Evolutionary conservation across 148 eudicot genomes (phyloP), one percentile per base, ranked within the genome.

Genomic region (Silene uniflora): DNA sequence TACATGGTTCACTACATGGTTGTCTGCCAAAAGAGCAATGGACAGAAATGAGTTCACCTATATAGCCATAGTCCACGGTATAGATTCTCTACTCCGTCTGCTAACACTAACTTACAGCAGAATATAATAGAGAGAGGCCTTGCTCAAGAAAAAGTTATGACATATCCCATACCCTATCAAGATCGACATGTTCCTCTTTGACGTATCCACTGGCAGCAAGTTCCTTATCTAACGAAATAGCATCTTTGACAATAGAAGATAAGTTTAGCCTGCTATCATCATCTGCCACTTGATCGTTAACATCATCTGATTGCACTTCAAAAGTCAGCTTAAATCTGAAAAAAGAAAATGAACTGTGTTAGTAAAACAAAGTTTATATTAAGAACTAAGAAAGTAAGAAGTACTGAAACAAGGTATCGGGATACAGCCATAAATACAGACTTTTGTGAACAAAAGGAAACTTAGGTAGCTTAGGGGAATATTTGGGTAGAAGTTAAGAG

Each of bases 301-400:
- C 52, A 71, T 87, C 95, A 73, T 70, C 88, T 2, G 75, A 74
- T 68, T 80, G 79, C 79, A 90, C 85, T 72, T 89, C 84, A 79
- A 75, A 87, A 55, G 83, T 81, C 65, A 91, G 80, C 84, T 89
- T 87, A 81, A 85, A 92, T 86, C 98, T 94, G 84, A 25, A 71
- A 10, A 79, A 47, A 22, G 22, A 27, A 62, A 5, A 47, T 67
- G 58, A 61, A 25, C 55, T 29, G 71, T 4, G 35, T 47, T 56
- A 72, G 68, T 63, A 7, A 24, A 75, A 52, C 62, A 75, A 10
- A 7, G 44, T 32, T 22, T 71, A 69, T 49, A 23, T 1, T 19
- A 42, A 39, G 35, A 42, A 4, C 35, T 32, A n/a, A 39, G 8
- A 39, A 42, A 4, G 5, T 32, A n/a, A 39, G 8, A 39, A 39